phyloP scores from a whole-genome alignment of 2,329 filamentous ascomycete genomes.

The Phialophora expanda region DNA sequence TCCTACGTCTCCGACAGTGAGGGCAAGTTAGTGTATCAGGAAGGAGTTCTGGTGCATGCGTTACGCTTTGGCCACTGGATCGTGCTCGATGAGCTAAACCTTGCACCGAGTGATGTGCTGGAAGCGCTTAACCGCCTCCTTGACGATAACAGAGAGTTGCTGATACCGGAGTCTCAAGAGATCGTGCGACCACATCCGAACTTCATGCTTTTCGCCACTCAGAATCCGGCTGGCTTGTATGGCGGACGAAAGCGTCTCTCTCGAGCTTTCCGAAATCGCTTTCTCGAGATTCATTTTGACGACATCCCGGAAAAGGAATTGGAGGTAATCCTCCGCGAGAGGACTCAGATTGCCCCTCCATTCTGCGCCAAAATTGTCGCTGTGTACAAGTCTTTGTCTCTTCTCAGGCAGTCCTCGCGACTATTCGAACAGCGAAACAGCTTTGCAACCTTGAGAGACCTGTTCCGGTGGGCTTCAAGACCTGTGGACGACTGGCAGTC shows the following conservation, averaged over 20 bases:
- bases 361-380: conserved; percentile 90
- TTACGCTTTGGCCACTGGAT: conserved; percentile 96
- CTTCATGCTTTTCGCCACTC: conserved; percentile 97
- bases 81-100: conserved; percentile 93
- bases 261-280: conserved; percentile 93
- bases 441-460: conserved; percentile 92
- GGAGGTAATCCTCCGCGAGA: conserved; percentile 84
- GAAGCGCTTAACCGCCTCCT: conserved; percentile 94
- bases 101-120: conserved; percentile 94
- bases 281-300: conserved; percentile 95
- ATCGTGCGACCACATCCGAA: conserved; percentile 88
- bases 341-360: conserved; percentile 86
- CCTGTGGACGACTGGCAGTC: conserved; percentile 84
- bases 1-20: conserved; percentile 87
- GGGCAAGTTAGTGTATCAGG: conserved; percentile 86
- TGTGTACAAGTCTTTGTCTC: conserved; percentile 90
- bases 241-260: conserved; percentile 93
- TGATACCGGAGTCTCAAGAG: conserved; percentile 96
- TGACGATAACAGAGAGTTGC: conserved; percentile 92
- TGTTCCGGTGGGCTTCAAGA: conserved; percentile 93
- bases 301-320: conserved; percentile 96
- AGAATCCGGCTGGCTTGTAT: conserved; percentile 94
- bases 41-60: conserved; percentile 90
- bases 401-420: conserved; percentile 84
- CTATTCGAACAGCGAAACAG: conserved; percentile 97